Evolutionary conservation across 768 basidiomycete species (phyloP), one percentile per base, ranked within the genome.

Genomic region (Pleurotus ostreatus): DNA sequence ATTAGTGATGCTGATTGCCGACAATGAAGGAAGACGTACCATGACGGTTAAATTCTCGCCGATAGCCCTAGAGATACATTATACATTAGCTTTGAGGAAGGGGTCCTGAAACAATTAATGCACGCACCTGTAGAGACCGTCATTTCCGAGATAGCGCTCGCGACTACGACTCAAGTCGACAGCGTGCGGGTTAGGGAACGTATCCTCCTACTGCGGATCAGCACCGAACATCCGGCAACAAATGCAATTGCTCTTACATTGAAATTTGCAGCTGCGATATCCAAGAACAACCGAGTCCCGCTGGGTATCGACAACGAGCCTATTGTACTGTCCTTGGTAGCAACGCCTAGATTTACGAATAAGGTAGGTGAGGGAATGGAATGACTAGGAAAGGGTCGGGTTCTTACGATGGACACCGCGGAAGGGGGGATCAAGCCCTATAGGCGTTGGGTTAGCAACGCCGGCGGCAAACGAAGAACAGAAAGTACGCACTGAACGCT

Each of bases 381-480:
- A 12, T 30, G 47, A 43, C 23, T 55, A 26, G 5, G 41, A 22
- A 11, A 22, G n/a, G 20, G 1, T 44, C n/a, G 22, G 23, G 23
- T 7, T 70, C 81, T 60, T 64, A 83, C 86, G 86, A 63, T 79
- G 84, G 30, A 81, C 79, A 55, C 90, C 89, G 54, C 77, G 78
- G 74, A 92, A 85, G 2, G 85, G 79, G 8, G 90, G 88, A 44
- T 87, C 85, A 48, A 89, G 73, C 53, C 90, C 88, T 91, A 7
- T 52, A 1, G 56, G 6, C 16, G 65, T 55, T 46, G 54, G 26
- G 60, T 37, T 12, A 57, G 39, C 2, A 11, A 23, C 23, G 41
- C 44, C 48, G 3, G 39, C 23, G 9, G 15, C 16, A 4, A 41
- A 18, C 11, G 22, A 49, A 40, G 4, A 34, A 8, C n/a, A 34